Conservation (phyloP, 2,329 filamentous ascomycete species). For the Tolypocladium ophioglossoides region DNA sequence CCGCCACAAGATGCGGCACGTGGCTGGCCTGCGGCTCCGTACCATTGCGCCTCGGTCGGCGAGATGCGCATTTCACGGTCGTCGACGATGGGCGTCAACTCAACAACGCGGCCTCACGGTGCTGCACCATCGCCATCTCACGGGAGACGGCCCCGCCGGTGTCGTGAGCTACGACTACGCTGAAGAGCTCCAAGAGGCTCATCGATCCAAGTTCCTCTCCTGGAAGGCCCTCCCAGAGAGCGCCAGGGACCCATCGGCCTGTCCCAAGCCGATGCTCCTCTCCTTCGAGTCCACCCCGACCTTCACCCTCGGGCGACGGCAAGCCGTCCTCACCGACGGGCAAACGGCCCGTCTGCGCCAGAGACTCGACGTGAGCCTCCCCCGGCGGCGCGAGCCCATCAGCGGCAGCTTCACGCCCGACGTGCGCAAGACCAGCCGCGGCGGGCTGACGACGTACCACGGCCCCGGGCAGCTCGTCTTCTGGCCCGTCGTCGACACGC, state of each 20-base stretch:
- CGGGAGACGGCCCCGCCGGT: constrained; percentile 7
- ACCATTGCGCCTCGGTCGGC: neutral
- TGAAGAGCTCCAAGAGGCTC: constrained; percentile 19
- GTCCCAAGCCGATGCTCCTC: constrained; percentile 60
- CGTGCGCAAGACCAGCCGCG: constrained; percentile 65
- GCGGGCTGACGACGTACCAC: constrained; percentile 90
- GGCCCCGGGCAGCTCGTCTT: constrained; percentile 86
- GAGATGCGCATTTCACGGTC: neutral
- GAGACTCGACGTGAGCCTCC: constrained; percentile 23
- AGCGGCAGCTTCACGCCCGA: constrained; percentile 34
- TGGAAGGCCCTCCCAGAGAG: constrained; percentile 19
- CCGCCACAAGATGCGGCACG: neutral
- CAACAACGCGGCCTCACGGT: constrained; percentile 6
- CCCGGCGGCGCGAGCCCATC: constrained; percentile 15
- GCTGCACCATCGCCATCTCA: constrained; percentile 20
- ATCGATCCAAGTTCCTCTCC: constrained; percentile 21
- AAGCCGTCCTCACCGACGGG: constrained; percentile 36
- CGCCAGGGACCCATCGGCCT: constrained; percentile 12
- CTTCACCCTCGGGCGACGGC: constrained; percentile 83
- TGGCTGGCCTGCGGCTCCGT: neutral
- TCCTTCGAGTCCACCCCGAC: constrained; percentile 76
- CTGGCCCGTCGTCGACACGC: constrained; percentile 85
- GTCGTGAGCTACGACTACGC: constrained; percentile 21
- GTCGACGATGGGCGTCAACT: neutral
- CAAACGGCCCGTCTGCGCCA: constrained; percentile 35